A percentile compares a stretch with the other conserved stretches of the same genome.
Conservation (phyloP, 371 early-diverging fungal species). For the Rhizoclosmatium hyalinum region DNA sequence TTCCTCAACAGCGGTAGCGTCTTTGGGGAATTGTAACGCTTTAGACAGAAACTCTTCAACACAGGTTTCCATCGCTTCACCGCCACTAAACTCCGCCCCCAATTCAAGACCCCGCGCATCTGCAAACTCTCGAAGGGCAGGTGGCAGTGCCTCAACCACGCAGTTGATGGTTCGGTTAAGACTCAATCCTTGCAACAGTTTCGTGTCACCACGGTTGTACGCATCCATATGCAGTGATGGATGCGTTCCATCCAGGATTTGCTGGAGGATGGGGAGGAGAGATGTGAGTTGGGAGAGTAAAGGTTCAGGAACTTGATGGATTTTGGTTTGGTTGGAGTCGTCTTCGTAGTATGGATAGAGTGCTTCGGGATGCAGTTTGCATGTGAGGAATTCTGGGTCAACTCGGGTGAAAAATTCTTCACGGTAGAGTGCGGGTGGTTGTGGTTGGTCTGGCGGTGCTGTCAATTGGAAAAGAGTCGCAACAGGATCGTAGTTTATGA, state of each 20-base stretch:
- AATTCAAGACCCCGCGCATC: neutral
- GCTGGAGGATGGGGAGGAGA: neutral
- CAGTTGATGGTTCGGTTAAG: too few relatives aligned
- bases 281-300: neutral
- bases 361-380: conserved; percentile 4
- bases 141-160: too few relatives aligned
- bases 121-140: too few relatives aligned
- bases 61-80: too few relatives aligned
- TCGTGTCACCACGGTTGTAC: neutral
- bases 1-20: too few relatives aligned
- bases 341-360: neutral
- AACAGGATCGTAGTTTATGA: conserved; percentile 1
- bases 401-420: neutral
- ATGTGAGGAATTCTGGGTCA: conserved; percentile 4
- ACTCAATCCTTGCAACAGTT: neutral
- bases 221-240: neutral
- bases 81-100: neutral
- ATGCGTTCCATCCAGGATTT: neutral
- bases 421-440: conserved; percentile 4
- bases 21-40: too few relatives aligned
- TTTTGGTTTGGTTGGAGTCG: neutral
- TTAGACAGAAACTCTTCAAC: too few relatives aligned
- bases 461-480: neutral
- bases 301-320: neutral
- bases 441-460: neutral